Base-by-base conservation (phyloP, 352 stramenopile species). In the Phytophthora sp. region DNA sequence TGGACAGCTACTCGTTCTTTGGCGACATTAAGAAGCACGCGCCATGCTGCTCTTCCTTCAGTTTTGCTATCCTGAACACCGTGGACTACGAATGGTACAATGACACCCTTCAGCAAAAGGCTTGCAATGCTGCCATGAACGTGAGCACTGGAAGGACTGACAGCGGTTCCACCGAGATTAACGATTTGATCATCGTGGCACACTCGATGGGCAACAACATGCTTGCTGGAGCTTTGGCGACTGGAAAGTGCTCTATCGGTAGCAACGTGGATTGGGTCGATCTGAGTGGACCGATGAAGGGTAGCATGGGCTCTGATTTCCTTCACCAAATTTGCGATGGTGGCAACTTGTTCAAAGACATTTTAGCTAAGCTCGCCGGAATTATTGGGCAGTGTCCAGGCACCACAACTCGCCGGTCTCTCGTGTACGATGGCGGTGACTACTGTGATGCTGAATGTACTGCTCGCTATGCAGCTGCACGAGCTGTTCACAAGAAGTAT, bases 131-230 rank as follows among this genome's bases (percentile, higher is more conserved):
- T 1, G 67, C 74, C 1, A 58, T 83, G 20, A 53, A 64, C 35
- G 67, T 76, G 13, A 69, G 67, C 28, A 79, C 60, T 9, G 56
- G 63, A 23, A 38, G n/a, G 0, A 54, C 53, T 0, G 24, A 56
- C 45, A 66, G 66, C n/a, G 54, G 58, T 3, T 66, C 62, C 15
- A 84, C 73, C 2, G 73, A 77, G 37, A 80, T 84, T 39, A 63
- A 76, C 27, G 62, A 87, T 54, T 64, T 79, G 17, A 87, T 87
- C 44, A 60, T 89, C 23, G 56, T 89, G 5, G 62, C 70, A 2
- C 76, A 88, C 42, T 90, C 80, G 10, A 87, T 88, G 76, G 80
- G 77, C n/a, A 85, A 82, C 56, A 67, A 82, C 43, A 83, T 87
- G 69, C 17, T 86, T 9, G 77, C 59, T 1, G 66, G 72, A 13